Percentiles rank a stretch among this genome's conserved stretches.
phyloP scores from a whole-genome alignment of 495 filamentous ascomycete species.

The Hypoxylon perforatum region DNA sequence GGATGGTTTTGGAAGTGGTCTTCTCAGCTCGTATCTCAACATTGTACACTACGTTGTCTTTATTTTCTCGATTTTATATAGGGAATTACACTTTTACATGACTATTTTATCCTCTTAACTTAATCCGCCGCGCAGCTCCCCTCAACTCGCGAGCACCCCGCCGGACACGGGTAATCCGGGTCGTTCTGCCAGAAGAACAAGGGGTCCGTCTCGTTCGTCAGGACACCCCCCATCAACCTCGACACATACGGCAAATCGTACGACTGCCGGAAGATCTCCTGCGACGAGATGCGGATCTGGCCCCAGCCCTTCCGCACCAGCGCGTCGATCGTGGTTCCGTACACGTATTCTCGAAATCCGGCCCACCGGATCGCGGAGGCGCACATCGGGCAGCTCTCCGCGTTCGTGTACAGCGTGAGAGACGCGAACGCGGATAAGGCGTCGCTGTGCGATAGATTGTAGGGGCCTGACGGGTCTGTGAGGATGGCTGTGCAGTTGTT shows the following conservation, averaged over 20 bases:
- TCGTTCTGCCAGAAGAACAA: constrained; percentile 66
- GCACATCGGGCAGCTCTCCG: constrained; percentile 69
- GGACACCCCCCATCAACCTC: constrained; percentile 53
- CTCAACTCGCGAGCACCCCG: constrained; percentile 50
- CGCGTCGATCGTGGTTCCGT: constrained; percentile 61
- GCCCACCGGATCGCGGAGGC: constrained; percentile 66
- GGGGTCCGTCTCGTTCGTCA: constrained; percentile 64
- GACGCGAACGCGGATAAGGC: constrained; percentile 56
- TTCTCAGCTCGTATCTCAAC: too few species aligned
- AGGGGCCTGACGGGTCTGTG: constrained; percentile 54
- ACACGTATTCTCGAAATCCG: constrained; percentile 65
- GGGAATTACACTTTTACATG: too few species aligned
- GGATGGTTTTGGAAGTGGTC: too few species aligned
- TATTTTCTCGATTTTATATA: too few species aligned
- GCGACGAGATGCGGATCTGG: constrained; percentile 59
- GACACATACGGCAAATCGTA: constrained; percentile 48
- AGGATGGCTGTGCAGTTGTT: constrained; percentile 63
- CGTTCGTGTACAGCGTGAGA: constrained; percentile 66
- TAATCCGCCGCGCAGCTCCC: constrained; percentile 32
- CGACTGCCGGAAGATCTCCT: constrained; percentile 60
- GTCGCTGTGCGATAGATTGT: constrained; percentile 53
- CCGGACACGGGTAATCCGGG: constrained; percentile 53
- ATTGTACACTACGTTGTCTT: too few species aligned
- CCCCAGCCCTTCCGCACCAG: constrained; percentile 60
- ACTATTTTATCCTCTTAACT: too few species aligned